These are phyloP conservation scores for Coemansia nantahalensis DNA, from an alignment of 192 early-diverging fungal species.

Conservation along the genomic window DNA sequence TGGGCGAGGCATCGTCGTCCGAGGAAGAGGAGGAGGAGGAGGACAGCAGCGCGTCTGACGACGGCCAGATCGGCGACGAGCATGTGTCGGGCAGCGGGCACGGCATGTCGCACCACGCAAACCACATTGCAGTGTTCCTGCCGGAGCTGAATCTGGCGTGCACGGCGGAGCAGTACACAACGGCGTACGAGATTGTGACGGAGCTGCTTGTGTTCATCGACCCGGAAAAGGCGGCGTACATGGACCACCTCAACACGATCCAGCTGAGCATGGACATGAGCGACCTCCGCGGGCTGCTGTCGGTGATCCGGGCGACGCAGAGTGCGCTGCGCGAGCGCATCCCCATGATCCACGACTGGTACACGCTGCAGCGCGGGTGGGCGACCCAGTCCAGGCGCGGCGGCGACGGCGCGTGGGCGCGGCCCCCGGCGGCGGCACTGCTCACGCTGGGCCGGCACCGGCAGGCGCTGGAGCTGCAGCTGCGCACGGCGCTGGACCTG, in stretches of 20 bases:
- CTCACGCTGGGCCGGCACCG: conserved; percentile 46
- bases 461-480: conserved; percentile 44
- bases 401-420: conserved; percentile 9
- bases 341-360: conserved; percentile 50
- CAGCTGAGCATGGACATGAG: conserved; percentile 76
- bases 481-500: conserved; percentile 52
- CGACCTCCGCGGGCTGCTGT: conserved; percentile 56
- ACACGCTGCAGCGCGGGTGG: conserved; percentile 40
- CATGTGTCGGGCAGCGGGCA: conserved; percentile 24
- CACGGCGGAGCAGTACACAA: conserved; percentile 72
- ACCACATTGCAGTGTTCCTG: conserved; percentile 68
- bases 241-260: conserved; percentile 71
- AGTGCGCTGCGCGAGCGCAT: conserved; percentile 45
- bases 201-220: conserved; percentile 84
- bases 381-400: conserved; percentile 6
- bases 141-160: conserved; percentile 71
- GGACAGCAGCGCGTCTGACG: neutral
- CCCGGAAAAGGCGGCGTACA: conserved; percentile 69
- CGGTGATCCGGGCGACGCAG: conserved; percentile 44
- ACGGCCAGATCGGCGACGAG: conserved; percentile 8
- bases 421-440: conserved; percentile 27
- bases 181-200: conserved; percentile 68
- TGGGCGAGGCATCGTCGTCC: too few species aligned
- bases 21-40: too few species aligned
- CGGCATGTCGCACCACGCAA: conserved; percentile 58